Evolutionary conservation across 495 filamentous ascomycete species (phyloP).

Genomic region (Podospora pseudopauciseta): DNA sequence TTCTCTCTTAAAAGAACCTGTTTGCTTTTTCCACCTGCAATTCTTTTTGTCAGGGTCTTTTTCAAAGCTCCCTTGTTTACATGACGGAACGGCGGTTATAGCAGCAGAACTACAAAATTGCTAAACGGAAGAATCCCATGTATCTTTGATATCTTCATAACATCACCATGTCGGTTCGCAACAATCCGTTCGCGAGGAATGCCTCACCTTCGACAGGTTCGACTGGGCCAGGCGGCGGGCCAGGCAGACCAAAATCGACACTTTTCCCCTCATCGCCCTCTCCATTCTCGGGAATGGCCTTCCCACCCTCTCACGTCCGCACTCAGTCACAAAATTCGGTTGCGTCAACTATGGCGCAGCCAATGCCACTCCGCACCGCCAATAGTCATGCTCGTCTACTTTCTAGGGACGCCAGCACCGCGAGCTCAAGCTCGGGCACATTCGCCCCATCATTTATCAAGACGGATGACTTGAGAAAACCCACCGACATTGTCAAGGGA

Average conservation of each 20-base stretch:
- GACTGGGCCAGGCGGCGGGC: conserved; percentile 28
- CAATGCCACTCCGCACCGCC: conserved; percentile 26
- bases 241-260: conserved; percentile 66
- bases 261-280: conserved; percentile 56
- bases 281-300: conserved; percentile 36
- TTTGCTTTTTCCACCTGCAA: neutral
- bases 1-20: neutral
- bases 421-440: conserved; percentile 57
- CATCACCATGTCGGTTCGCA: conserved; percentile 52
- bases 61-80: conserved; percentile 20
- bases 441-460: conserved; percentile 97
- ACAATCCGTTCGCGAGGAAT: conserved; percentile 69
- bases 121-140: conserved; percentile 23
- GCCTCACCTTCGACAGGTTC: conserved; percentile 60
- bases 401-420: conserved; percentile 52
- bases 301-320: conserved; percentile 36
- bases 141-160: conserved; percentile 8
- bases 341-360: conserved; percentile 27
- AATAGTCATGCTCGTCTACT: conserved; percentile 53
- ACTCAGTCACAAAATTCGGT: conserved; percentile 43
- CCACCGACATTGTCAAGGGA: conserved; percentile 64
- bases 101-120: conserved; percentile 10
- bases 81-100: conserved; percentile 15
- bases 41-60: neutral
- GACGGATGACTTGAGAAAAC: conserved; percentile 65